Evolutionary conservation across 2,329 filamentous ascomycete genomes (phyloP).

Genomic region (Domatiomyces catenatus): DNA sequence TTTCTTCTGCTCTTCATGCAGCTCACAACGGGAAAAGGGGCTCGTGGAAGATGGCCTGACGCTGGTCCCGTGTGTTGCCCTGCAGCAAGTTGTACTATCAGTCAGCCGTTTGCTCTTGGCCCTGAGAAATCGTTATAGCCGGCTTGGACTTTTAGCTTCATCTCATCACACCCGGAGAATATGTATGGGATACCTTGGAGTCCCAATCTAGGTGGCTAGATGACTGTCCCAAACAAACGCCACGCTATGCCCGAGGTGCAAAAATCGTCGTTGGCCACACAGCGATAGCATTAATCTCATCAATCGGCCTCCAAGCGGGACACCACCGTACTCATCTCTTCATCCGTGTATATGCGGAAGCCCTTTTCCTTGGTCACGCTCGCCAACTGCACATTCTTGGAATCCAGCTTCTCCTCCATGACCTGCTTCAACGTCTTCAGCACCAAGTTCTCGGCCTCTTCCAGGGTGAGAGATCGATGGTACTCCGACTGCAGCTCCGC

Average conservation of each 20-base stretch:
- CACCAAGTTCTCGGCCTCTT: conserved; percentile 85
- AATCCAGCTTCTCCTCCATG: conserved; percentile 98
- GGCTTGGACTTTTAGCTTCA: not conserved
- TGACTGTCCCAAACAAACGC: not conserved
- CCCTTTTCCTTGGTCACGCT: conserved; percentile 96
- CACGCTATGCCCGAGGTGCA: not conserved
- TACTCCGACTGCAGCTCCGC: conserved; percentile 98
- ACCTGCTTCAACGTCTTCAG: conserved; percentile 98
- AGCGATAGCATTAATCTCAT: not conserved
- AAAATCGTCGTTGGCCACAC: not conserved
- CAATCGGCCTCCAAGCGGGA: conserved; percentile 39
- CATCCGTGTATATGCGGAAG: conserved; percentile 96
- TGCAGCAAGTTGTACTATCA: not conserved
- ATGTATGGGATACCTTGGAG: not conserved
- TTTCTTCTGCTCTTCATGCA: not conserved
- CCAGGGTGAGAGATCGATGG: conserved; percentile 88
- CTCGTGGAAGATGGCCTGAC: too few species aligned
- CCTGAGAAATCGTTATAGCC: not conserved
- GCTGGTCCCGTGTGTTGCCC: too few species aligned
- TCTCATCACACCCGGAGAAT: not conserved
- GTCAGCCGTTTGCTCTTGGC: not conserved
- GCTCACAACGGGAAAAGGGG: not conserved
- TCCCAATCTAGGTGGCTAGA: not conserved
- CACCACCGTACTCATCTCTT: conserved; percentile 90
- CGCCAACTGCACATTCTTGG: conserved; percentile 95